A percentile compares a stretch with the other conserved stretches of the same genome.
Evolutionary conservation across 163 green algal genomes (phyloP).

Genomic region (Chlamydomonas reinhardtii): DNA sequence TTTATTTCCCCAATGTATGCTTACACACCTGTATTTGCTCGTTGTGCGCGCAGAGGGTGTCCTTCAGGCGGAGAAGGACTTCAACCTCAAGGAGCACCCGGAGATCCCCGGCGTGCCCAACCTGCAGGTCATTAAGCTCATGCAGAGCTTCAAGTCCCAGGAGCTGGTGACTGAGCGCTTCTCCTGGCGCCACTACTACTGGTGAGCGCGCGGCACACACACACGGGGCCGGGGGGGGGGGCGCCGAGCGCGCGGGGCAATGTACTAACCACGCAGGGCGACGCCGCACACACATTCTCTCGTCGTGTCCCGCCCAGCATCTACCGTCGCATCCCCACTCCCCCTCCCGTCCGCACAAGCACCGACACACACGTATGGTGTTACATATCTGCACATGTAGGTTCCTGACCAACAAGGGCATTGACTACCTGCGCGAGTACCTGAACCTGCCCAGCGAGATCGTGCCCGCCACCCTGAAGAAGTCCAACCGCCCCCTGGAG

Average conservation of each 20-base stretch:
- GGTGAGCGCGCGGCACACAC: slow-evolving; percentile 67
- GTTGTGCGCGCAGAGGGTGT: slow-evolving; percentile 92
- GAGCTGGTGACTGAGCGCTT: slow-evolving; percentile 98
- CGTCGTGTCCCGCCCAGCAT: no score
- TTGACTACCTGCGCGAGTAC: slow-evolving; percentile 98
- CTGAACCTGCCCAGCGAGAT: slow-evolving; percentile 97
- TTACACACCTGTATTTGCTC: no score
- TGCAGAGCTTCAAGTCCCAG: slow-evolving; percentile 98
- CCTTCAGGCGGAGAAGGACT: slow-evolving; percentile 99
- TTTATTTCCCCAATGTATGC: no score
- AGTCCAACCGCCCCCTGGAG: slow-evolving; percentile 74
- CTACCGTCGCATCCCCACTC: no score
- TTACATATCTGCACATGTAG: slow-evolving; percentile 42
- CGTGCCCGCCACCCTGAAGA: slow-evolving; percentile 95
- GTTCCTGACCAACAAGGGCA: slow-evolving; percentile 98
- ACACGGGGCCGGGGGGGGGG: no score
- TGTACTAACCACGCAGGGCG: no score
- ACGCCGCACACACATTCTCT: background rate
- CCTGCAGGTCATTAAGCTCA: slow-evolving; percentile 99
- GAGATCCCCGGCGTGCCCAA: slow-evolving; percentile 95
- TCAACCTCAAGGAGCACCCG: slow-evolving; percentile 96
- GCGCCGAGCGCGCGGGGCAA: no score
- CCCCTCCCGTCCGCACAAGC: no score
- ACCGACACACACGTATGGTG: no score
- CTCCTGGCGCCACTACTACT: slow-evolving; percentile 99